phyloP scores from a whole-genome alignment of 2,329 filamentous ascomycete genomes.

The Xylaria sp. region DNA sequence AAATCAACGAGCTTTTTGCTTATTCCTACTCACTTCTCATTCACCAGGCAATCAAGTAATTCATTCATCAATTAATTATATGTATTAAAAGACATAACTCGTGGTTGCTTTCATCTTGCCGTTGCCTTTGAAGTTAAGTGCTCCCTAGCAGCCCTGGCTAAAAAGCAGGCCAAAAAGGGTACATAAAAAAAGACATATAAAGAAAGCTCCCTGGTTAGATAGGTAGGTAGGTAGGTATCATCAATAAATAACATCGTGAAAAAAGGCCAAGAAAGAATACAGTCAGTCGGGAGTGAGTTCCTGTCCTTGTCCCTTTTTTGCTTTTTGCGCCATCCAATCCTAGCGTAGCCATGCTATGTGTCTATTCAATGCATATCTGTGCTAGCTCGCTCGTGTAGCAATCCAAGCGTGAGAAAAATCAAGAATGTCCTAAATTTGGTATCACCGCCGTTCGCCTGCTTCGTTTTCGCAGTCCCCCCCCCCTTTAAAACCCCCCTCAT shows the following conservation, averaged over 20 bases:
- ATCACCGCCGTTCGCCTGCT: not conserved
- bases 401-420: not conserved
- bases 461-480: no score
- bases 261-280: not conserved
- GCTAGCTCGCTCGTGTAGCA: conserved; percentile 5
- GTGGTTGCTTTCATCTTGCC: not conserved
- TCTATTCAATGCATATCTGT: conserved; percentile 25
- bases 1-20: not conserved
- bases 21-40: not conserved
- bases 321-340: not conserved
- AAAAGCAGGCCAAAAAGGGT: not conserved
- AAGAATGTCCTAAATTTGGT: not conserved
- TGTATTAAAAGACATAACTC: conserved; percentile 21
- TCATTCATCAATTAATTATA: conserved; percentile 6
- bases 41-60: not conserved
- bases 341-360: not conserved
- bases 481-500: no score
- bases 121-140: not conserved
- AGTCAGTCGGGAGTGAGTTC: not conserved
- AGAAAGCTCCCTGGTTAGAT: conserved; percentile 9
- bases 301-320: not conserved
- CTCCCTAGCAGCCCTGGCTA: no score
- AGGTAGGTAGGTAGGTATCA: conserved; percentile 22
- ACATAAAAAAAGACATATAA: not conserved
- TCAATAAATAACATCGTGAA: not conserved